Evolutionary conservation across 192 early-diverging fungal genomes (phyloP).

Genomic region (Coemansia aciculifera): DNA sequence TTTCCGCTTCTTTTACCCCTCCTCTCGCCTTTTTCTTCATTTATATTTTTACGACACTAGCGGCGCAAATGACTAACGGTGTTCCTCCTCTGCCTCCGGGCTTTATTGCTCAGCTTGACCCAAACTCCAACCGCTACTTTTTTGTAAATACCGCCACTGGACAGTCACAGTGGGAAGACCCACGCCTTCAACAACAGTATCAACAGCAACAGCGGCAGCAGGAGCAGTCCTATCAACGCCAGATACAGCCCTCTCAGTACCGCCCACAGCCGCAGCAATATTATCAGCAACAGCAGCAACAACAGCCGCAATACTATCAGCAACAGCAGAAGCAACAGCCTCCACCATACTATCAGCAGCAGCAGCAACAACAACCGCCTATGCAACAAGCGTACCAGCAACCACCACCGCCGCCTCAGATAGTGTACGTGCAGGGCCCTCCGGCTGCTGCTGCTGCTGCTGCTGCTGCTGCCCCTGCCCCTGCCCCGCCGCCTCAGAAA

Average conservation of each 20-base stretch:
- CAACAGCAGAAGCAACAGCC: background rate
- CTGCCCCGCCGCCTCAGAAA: conserved; percentile 13
- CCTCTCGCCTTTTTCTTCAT: background rate
- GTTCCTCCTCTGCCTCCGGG: conserved; percentile 30
- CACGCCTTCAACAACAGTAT: conserved; percentile 13
- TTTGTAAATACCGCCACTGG: conserved; percentile 36
- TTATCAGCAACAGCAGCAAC: conserved; percentile 3
- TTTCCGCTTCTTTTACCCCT: background rate
- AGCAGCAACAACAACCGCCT: conserved; percentile 16
- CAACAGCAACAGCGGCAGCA: conserved; percentile 7
- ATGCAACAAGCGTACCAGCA: conserved; percentile 13
- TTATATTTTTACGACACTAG: background rate
- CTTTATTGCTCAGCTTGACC: conserved; percentile 27
- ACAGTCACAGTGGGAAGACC: conserved; percentile 29
- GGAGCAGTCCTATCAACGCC: conserved; percentile 11
- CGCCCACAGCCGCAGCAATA: background rate
- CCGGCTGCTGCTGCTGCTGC: background rate
- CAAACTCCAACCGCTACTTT: conserved; percentile 14
- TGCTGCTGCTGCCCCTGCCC: background rate
- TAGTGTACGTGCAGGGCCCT: conserved; percentile 3
- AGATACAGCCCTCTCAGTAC: conserved; percentile 12
- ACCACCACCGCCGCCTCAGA: conserved; percentile 5
- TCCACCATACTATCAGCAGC: conserved; percentile 8
- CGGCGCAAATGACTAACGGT: background rate
- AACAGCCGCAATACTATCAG: background rate